Conservation (phyloP, 169 alveolate genomes). For the Cryptosporidium canis region DNA sequence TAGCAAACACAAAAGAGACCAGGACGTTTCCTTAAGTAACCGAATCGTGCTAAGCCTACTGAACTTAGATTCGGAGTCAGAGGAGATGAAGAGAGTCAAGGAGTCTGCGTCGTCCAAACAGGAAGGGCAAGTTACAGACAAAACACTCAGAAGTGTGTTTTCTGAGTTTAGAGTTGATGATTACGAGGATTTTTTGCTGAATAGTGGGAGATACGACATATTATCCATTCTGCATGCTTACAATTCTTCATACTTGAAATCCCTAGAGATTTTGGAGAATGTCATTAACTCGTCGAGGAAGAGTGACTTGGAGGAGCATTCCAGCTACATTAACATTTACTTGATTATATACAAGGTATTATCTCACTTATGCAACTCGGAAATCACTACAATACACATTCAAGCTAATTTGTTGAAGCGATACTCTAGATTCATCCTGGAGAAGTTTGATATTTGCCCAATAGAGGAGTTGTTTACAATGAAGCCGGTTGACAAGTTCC, state of each 20-base stretch:
- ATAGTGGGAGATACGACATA: conserved; percentile 25
- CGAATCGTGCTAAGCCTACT: neutral
- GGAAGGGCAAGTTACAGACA: neutral
- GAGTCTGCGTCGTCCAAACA: neutral
- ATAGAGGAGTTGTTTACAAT: conserved; percentile 40
- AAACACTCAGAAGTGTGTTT: neutral
- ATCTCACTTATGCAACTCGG: conserved; percentile 30
- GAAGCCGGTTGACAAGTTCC: conserved; percentile 51
- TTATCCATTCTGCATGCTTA: conserved; percentile 16
- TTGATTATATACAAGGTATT: conserved; percentile 14
- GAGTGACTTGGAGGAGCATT: neutral
- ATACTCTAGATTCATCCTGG: conserved; percentile 50
- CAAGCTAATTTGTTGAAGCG: conserved; percentile 64
- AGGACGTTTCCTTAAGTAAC: conserved; percentile 1
- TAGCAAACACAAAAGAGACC: neutral
- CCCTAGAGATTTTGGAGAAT: conserved; percentile 48
- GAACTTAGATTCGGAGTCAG: neutral
- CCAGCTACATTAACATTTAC: conserved; percentile 23
- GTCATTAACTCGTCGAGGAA: conserved; percentile 4
- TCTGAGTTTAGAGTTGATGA: conserved; percentile 27
- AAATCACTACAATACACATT: conserved; percentile 57
- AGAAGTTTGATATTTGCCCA: conserved; percentile 7
- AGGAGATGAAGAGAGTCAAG: neutral
- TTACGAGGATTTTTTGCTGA: conserved; percentile 37
- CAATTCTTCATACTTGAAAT: conserved; percentile 30